Percentiles rank a stretch among this genome's conserved stretches.
Conservation (phyloP, 306 rosid genomes). For the Erythrophleum fordii region DNA sequence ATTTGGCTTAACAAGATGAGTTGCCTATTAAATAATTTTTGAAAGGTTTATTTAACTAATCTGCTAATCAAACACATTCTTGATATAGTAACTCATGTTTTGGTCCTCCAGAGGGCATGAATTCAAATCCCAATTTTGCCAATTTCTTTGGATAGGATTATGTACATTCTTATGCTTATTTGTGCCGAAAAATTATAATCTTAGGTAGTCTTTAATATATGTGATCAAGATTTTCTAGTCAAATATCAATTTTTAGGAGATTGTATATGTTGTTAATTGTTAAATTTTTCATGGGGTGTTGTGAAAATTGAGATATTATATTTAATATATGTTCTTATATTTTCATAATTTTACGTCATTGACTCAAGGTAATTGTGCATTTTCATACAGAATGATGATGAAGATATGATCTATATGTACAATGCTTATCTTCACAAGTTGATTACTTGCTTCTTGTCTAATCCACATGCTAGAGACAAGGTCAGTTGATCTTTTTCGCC, state of each 20-base stretch:
- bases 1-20: background rate
- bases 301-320: background rate
- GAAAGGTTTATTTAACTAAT: background rate
- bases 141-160: background rate
- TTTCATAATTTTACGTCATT: slow-evolving; percentile 37
- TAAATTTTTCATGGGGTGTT: background rate
- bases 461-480: slow-evolving; percentile 93
- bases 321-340: background rate
- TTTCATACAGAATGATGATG: slow-evolving; percentile 86
- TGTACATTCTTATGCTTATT: background rate
- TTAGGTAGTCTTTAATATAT: background rate
- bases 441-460: slow-evolving; percentile 85
- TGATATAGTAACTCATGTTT: background rate
- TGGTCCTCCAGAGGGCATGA: slow-evolving; percentile 5
- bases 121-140: slow-evolving; percentile 3
- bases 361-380: slow-evolving; percentile 23
- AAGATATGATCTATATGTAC: slow-evolving; percentile 92
- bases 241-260: slow-evolving; percentile 5
- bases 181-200: no score
- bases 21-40: slow-evolving; percentile 5
- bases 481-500: slow-evolving; percentile 47
- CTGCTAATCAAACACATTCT: slow-evolving; percentile 12
- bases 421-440: slow-evolving; percentile 94
- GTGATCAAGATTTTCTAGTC: slow-evolving; percentile 19
- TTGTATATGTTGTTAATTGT: background rate